These are phyloP conservation scores for Dacryopinax primogenitus DNA, from an alignment of 768 basidiomycete species.

Conservation along the genomic window DNA sequence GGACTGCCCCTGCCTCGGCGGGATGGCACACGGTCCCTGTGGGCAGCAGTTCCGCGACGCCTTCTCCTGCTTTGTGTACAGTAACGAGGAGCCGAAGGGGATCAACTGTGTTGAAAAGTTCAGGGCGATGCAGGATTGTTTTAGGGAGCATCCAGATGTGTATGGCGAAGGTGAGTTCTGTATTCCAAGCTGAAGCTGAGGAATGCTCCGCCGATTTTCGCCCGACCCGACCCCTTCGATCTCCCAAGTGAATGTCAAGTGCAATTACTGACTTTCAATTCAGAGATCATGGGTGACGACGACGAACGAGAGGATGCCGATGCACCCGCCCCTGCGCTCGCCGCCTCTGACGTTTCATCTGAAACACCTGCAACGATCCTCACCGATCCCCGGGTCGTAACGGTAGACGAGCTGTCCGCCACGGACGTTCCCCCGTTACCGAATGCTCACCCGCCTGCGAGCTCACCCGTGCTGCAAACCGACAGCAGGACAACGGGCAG, in stretches of 20 bases:
- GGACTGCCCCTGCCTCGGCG: constrained; percentile 98
- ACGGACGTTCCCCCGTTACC: background rate
- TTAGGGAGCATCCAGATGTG: constrained; percentile 88
- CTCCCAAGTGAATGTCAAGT: background rate
- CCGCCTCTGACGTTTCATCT: background rate
- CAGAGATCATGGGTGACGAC: constrained; percentile 12
- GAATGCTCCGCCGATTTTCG: background rate
- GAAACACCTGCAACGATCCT: constrained; percentile 8
- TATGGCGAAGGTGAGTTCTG: constrained; percentile 71
- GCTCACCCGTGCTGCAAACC: constrained; percentile 12
- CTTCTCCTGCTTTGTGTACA: constrained; percentile 92
- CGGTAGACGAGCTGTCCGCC: constrained; percentile 15
- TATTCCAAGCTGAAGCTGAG: background rate
- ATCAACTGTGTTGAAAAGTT: constrained; percentile 97
- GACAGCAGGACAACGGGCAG: background rate
- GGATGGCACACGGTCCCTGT: constrained; percentile 96
- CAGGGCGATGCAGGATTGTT: constrained; percentile 94
- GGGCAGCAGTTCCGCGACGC: constrained; percentile 86
- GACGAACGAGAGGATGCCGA: constrained; percentile 13
- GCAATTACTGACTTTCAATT: background rate
- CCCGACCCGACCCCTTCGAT: background rate
- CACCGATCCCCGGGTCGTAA: constrained; percentile 7
- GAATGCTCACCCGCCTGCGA: constrained; percentile 15
- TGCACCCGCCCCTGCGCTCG: constrained; percentile 7
- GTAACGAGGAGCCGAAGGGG: constrained; percentile 91